phyloP scores from a whole-genome alignment of 2,329 filamentous ascomycete genomes.

The Colletotrichum aenigma region DNA sequence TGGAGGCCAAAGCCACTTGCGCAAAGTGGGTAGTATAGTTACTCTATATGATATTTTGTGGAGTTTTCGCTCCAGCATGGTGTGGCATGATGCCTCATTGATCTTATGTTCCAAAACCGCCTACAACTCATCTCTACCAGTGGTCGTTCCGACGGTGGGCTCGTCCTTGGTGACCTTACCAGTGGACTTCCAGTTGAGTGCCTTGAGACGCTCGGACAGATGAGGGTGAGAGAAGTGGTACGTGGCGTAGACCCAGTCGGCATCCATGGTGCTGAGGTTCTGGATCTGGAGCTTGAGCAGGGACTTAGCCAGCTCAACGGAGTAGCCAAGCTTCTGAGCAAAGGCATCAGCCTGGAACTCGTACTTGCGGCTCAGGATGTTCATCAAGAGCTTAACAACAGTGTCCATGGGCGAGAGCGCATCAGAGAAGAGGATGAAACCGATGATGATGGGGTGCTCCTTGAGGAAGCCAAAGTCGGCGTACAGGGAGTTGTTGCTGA shows the following conservation, averaged over 20 bases:
- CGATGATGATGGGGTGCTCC: slow-evolving; percentile 90
- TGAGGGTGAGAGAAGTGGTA: slow-evolving; percentile 99
- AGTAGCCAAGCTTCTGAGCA: slow-evolving; percentile 83
- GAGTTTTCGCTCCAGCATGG: not conserved
- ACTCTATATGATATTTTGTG: not conserved
- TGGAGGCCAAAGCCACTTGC: not conserved
- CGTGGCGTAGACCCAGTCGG: slow-evolving; percentile 96
- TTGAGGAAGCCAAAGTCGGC: slow-evolving; percentile 86
- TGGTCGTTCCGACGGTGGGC: slow-evolving; percentile 66
- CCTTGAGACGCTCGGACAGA: slow-evolving; percentile 88
- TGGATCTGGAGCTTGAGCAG: slow-evolving; percentile 98
- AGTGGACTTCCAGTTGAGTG: slow-evolving; percentile 81
- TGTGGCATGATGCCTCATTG: not conserved
- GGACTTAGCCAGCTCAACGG: slow-evolving; percentile 79
- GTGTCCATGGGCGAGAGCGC: slow-evolving; percentile 94
- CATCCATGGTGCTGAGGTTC: slow-evolving; percentile 98
- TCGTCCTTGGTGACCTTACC: slow-evolving; percentile 47
- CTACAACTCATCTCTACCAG: slow-evolving; percentile 77
- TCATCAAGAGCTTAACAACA: slow-evolving; percentile 94
- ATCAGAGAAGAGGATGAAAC: slow-evolving; percentile 96
- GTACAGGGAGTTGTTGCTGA: slow-evolving; percentile 93
- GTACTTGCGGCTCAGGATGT: slow-evolving; percentile 90
- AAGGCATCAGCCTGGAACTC: slow-evolving; percentile 97
- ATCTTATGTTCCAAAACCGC: not conserved
- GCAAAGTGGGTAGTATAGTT: not conserved